Base-by-base conservation (phyloP, 2,329 filamentous ascomycete genomes). In the Coccinonectria pachysandricola region DNA sequence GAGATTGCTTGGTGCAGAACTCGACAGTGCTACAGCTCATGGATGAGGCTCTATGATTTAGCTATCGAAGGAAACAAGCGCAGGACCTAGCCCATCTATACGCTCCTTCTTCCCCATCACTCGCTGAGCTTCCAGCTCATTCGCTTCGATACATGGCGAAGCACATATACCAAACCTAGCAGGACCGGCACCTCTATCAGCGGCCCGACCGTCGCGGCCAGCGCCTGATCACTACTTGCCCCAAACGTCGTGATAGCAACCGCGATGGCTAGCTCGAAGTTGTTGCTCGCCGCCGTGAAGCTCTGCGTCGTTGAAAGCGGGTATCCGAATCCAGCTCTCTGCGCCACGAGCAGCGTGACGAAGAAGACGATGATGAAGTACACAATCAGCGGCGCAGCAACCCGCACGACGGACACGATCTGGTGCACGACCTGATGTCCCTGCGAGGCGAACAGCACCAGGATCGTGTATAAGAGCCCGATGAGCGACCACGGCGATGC, bases 181-280 rank as follows among this genome's bases (percentile, higher is more conserved):
- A 93, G 50, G 2, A 93, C 83, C 0, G 85, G 85, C 4, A 93
- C 85, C 48, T 94, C 85, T 27, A 94, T 80, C 39, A 93, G 54
- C 3, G 86, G 86, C 0, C 85, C 84, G 1, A 93, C 84, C 0
- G 85, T 92, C 6, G 80, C 66, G 1, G 86, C 84, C 22, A 93
- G 59, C 1, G 85, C 85, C 54, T 93, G 76, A 25, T 86, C 75
- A 43, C 81, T 88, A 20, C 79, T 60, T 0, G 78, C 67, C 0
- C 85, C 86, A 54, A 80, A 93, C 0, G 79, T 79, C 0, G 85
- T 79, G 3, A 93, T 76, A 0, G 82, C 82, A 0, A 94, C 85
- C 0, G 85, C 85, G 54, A 94, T 93, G 0, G 86, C 84, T 13
- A 94, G 60, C 59, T 94, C 86, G 45, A 94, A 94, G 49, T 94